phyloP scores from a whole-genome alignment of 140 eudicot genomes.

The Stevia rebaudiana region DNA sequence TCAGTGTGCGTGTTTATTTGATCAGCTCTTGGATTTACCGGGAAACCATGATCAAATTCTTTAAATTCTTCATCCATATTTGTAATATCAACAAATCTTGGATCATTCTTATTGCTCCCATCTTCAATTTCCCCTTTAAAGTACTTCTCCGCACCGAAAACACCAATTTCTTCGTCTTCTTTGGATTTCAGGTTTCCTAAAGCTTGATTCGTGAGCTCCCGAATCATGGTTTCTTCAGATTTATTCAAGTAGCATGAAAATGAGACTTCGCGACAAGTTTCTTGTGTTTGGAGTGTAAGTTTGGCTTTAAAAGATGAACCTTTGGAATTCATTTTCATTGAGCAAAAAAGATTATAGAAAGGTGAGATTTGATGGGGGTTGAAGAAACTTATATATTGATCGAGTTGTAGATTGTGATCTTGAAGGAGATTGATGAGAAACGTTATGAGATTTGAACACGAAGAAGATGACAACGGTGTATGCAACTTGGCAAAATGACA shows the following conservation, averaged over 20 bases:
- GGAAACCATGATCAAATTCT: background rate
- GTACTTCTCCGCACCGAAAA: slow-evolving; percentile 48
- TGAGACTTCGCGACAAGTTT: slow-evolving; percentile 43
- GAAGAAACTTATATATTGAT: background rate
- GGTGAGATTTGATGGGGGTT: slow-evolving; percentile 12
- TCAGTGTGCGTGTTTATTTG: slow-evolving; percentile 4
- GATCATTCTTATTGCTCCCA: background rate
- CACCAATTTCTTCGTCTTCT: slow-evolving; percentile 36
- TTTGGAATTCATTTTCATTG: slow-evolving; percentile 21
- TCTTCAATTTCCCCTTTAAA: slow-evolving; percentile 37
- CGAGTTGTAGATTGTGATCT: too few species aligned
- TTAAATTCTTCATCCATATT: background rate
- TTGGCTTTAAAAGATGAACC: slow-evolving; percentile 23
- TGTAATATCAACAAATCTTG: background rate
- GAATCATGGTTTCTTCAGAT: slow-evolving; percentile 40
- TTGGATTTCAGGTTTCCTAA: too few species aligned
- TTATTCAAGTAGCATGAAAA: slow-evolving; percentile 46
- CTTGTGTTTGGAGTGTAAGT: slow-evolving; percentile 33
- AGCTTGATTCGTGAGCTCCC: slow-evolving; percentile 27
- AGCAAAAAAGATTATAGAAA: background rate
- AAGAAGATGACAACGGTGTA: too few species aligned
- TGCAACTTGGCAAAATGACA: slow-evolving; percentile 34
- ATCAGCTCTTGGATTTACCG: slow-evolving; percentile 3
- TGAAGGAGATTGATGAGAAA: too few species aligned
- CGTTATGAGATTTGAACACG: background rate